Evolutionary conservation across 2,329 filamentous ascomycete species (phyloP).

Genomic region (Mycocentrospora acerina): DNA sequence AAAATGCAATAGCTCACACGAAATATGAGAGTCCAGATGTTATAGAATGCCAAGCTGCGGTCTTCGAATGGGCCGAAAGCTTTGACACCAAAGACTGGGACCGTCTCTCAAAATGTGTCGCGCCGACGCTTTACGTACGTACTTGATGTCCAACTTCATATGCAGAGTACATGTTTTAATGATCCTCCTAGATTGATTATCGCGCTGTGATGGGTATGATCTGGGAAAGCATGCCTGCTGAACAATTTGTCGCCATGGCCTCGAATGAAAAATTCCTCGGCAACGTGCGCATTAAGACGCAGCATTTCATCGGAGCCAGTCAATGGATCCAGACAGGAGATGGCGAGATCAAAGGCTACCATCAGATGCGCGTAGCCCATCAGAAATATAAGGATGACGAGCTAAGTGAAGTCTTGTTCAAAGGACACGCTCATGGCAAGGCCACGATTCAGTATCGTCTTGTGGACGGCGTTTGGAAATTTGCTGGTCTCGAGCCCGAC

Average conservation of each 20-base stretch:
- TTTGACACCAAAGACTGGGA: slow-evolving; percentile 11
- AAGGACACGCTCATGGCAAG: slow-evolving; percentile 9
- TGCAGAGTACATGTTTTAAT: too few relatives aligned
- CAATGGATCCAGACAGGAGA: slow-evolving; percentile 4
- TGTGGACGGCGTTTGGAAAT: slow-evolving; percentile 9
- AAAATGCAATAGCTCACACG: too few relatives aligned
- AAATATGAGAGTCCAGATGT: too few relatives aligned
- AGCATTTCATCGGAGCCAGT: slow-evolving; percentile 10
- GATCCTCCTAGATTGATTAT: slow-evolving; percentile 11
- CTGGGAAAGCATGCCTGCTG: slow-evolving; percentile 12
- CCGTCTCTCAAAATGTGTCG: slow-evolving; percentile 5
- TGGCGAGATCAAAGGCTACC: slow-evolving; percentile 4
- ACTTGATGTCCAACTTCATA: too few relatives aligned
- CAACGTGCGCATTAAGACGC: slow-evolving; percentile 10
- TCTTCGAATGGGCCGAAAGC: slow-evolving; percentile 11
- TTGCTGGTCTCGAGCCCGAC: slow-evolving; percentile 4
- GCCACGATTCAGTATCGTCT: slow-evolving; percentile 3
- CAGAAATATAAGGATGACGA: slow-evolving; percentile 7
- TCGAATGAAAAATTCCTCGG: slow-evolving; percentile 8
- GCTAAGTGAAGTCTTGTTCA: slow-evolving; percentile 2
- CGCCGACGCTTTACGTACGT: slow-evolving; percentile 4
- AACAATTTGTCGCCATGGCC: slow-evolving; percentile 9
- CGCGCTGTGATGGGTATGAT: slow-evolving; percentile 4
- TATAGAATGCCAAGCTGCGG: slow-evolving; percentile 5
- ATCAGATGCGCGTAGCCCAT: slow-evolving; percentile 15